Base-by-base conservation (phyloP, 1,284 basidiomycete genomes). In the Boletus subluridellus region DNA sequence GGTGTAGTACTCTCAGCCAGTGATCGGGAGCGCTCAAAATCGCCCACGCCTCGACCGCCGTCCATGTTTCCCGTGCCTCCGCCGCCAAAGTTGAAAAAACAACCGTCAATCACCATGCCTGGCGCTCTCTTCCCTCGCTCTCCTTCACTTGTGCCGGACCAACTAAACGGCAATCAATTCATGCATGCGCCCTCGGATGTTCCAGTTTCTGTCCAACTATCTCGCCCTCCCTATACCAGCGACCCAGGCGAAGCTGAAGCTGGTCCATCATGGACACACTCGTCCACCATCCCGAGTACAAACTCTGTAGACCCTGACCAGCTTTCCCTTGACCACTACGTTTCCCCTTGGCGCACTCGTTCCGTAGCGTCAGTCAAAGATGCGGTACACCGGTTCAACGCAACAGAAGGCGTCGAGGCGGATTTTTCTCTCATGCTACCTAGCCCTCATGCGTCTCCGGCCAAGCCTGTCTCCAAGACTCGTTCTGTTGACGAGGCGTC, bases 121-220 rank as follows among this genome's bases (percentile, higher is more conserved):
- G 89, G 89, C 11, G 82, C 89, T 1, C 79, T 91, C 8, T 89
- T 84, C 66, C 83, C 87, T 9, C 83, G 87, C 6, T 88, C 89
- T 0, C 78, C 82, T 0, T 89, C 89, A 21, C 74, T 85, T 14
- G 73, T 82, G 38, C 84, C 85, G 2, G 79, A 82, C n/a, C 69
- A 42, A 30, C 24, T 15, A n/a, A 12, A 24, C 17, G 21, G 39
- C 4, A 4, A 39, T 32, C 58, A 49, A 9, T 14, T 0, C 50
- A 49, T 6, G 17, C 60, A 39, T 7, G 11, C 26, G 14, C 6
- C 24, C 11, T 26, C 46, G 14, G 9, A n/a, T 32, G 12, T 24
- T 11, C 46, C n/a, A 4, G 14, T 14, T 34, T 32, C 34, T 15
- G 34, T 38, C 26, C 55, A 47, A 12, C 48, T 35, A 37, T 21